A percentile compares a stretch with the other conserved stretches of the same genome.
Conservation (phyloP, 2,329 filamentous ascomycete genomes). For the Fusarium graminum region DNA sequence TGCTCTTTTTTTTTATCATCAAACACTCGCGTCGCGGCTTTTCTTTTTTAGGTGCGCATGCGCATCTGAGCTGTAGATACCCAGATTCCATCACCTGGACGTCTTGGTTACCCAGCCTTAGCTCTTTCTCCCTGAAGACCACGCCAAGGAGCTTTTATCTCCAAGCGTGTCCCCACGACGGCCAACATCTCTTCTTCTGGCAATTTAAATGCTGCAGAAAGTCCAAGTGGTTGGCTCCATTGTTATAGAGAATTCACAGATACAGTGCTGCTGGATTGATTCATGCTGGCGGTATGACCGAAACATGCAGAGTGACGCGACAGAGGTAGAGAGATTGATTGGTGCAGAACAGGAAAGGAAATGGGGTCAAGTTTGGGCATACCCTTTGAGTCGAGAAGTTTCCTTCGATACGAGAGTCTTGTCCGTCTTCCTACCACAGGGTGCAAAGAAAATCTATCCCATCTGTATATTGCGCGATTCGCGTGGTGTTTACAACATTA, state of each 20-base stretch:
- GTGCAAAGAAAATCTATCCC: slow-evolving; percentile 40
- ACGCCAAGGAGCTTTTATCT: slow-evolving; percentile 39
- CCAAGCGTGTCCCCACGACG: slow-evolving; percentile 45
- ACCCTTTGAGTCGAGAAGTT: slow-evolving; percentile 50
- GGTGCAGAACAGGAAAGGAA: slow-evolving; percentile 37
- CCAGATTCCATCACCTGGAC: slow-evolving; percentile 42
- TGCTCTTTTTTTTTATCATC: slow-evolving; percentile 47
- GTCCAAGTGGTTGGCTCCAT: slow-evolving; percentile 44
- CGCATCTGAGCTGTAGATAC: slow-evolving; percentile 44
- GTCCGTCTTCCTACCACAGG: slow-evolving; percentile 48
- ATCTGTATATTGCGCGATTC: slow-evolving; percentile 47
- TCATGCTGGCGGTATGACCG: slow-evolving; percentile 40
- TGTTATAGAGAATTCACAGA: slow-evolving; percentile 51
- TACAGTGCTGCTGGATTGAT: slow-evolving; percentile 49
- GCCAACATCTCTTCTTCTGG: slow-evolving; percentile 46
- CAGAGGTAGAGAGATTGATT: slow-evolving; percentile 34
- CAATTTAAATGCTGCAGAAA: slow-evolving; percentile 50
- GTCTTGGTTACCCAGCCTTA: slow-evolving; percentile 40
- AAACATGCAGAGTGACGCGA: slow-evolving; percentile 44
- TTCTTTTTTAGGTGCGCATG: slow-evolving; percentile 39
- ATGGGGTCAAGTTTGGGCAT: slow-evolving; percentile 50
- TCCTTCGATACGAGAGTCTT: slow-evolving; percentile 35
- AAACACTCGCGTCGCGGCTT: slow-evolving; percentile 41
- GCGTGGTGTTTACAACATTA: slow-evolving; percentile 54
- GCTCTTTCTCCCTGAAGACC: slow-evolving; percentile 43